Base-by-base conservation (phyloP, 2,329 filamentous ascomycete species). In the Grosmannia clavigera region DNA sequence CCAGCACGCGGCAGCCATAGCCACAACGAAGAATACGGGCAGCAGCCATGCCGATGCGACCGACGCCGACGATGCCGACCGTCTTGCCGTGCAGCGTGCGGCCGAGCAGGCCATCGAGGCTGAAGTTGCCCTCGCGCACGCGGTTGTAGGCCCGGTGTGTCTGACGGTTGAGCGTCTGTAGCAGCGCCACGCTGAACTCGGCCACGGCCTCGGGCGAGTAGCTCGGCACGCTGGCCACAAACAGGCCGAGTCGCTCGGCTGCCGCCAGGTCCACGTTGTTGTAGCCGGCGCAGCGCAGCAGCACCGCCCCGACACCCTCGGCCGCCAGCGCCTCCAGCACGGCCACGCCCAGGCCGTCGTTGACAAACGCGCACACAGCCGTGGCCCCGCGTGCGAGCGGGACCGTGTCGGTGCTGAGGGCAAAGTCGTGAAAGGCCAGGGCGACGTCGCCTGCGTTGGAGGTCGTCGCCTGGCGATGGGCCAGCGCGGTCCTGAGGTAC, bases 191-290 rank as follows among this genome's bases (percentile, higher is more conserved):
- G 50, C 83, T 79, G 66, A 86, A 87, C 74, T 88, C 85, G 64
- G 84, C 84, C 2, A 88, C 85, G 2, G 84, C 82, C 69, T 87
- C 82, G 61, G 85, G 85, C 9, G 83, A 84, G 72, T 88, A 88
- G 3, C 82, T 79, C 1, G 85, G 84, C 40, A 88, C 84, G 62
- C 84, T 83, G 65, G 83, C 82, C 53, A 87, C 83, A 66, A 81
- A 80, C 64, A 88, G 71, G 60, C 78, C 78, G 3, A 82, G 75
- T 25, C 70, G 67, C 65, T 77, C 73, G 59, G 85, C 85, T 1
- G 75, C 73, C 22, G 69, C 68, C 27, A 87, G 78, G 67, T 87
- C 81, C 61, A 87, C 80, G 65, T 86, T 82, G 73, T 88, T 86
- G 75, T 77, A 86, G 60, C 85, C 85, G 1, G 85, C 85, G 70